A percentile compares a stretch with the other conserved stretches of the same genome.
These are phyloP conservation scores for Thalia dealbata DNA, from an alignment of 176 grass and related monocot species.

Conservation along the genomic window DNA sequence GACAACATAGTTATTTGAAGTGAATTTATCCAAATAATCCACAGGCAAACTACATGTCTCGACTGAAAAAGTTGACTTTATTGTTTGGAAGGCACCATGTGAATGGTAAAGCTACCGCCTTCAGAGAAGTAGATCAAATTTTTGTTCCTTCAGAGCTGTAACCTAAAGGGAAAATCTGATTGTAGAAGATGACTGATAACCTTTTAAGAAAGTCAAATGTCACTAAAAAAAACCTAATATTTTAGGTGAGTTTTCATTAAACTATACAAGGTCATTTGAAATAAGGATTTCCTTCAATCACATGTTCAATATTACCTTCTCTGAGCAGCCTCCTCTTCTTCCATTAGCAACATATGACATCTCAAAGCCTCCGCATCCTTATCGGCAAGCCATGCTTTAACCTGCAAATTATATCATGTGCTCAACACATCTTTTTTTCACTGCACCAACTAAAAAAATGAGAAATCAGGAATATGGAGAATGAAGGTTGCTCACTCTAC, in stretches of 20 bases:
- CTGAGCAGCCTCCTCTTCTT: conserved; percentile 92
- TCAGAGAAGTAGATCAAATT: not conserved
- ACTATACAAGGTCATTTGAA: not conserved
- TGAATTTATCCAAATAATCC: not conserved
- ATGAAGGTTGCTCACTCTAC: conserved; percentile 23
- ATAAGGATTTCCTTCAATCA: not conserved
- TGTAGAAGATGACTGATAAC: no score
- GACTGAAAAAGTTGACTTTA: not conserved
- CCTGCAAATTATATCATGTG: conserved; percentile 32
- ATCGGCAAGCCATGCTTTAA: conserved; percentile 69
- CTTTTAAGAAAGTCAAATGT: no score
- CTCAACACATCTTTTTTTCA: not conserved
- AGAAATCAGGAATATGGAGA: conserved; percentile 4
- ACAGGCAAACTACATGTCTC: not conserved
- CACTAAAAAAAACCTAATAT: no score
- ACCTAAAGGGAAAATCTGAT: no score
- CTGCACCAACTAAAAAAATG: conserved; percentile 6
- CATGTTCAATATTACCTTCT: conserved; percentile 40
- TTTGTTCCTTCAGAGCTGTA: not conserved
- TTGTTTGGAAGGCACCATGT: not conserved
- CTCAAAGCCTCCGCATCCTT: conserved; percentile 78
- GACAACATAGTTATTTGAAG: no score
- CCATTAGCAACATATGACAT: conserved; percentile 83
- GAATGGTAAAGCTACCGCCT: not conserved
- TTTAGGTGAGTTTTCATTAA: not conserved